Evolutionary conservation across 2,329 filamentous ascomycete species (phyloP), one percentile per base, ranked within the genome.

Genomic region (Karstenula rhodostoma): DNA sequence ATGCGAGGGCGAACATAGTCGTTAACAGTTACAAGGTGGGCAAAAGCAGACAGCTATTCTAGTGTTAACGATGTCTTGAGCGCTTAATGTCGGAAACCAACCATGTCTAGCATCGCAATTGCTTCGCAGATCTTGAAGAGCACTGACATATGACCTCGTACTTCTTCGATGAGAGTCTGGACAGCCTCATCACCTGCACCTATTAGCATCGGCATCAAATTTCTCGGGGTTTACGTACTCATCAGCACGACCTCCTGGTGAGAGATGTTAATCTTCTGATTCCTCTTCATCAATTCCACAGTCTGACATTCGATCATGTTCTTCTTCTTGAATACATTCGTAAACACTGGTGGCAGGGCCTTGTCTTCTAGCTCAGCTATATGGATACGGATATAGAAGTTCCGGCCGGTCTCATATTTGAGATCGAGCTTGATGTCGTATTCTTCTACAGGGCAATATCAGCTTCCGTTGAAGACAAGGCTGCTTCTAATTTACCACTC

Each of bases 271-370:
- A 97, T 91, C 71, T 79, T 84, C 61, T 82, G 79, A 59, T 98
- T 85, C 42, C 92, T 82, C 73, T 97, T 95, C 64, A 97, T 85
- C 12, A 99, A 83, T 57, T 90, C 86, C 10, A 98, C 75, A 0
- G 95, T 98, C 69, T 96, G 92, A 67, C 93, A 98, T 75, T 98
- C 93, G 33, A 96, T 84, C 57, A 84, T 85, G n/a, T 87, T 87
- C 70, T 90, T 93, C 69, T 89, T 93, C 46, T 84, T 84, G 64
- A 89, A 86, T 0, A 86, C 81, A 65, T 98, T 97, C 75, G 96
- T 90, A 63, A 98, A 90, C 1, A 90, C 74, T 1, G 87, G 82
- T 0, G 92, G 91, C 1, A 94, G 74, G 0, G 73, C 62, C 3
- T 81, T 80, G 15, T 86, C 81, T 29, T 90, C 87, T 13, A 93